Conservation (phyloP, 208 protist species). For the Naegleria lovaniensis region DNA sequence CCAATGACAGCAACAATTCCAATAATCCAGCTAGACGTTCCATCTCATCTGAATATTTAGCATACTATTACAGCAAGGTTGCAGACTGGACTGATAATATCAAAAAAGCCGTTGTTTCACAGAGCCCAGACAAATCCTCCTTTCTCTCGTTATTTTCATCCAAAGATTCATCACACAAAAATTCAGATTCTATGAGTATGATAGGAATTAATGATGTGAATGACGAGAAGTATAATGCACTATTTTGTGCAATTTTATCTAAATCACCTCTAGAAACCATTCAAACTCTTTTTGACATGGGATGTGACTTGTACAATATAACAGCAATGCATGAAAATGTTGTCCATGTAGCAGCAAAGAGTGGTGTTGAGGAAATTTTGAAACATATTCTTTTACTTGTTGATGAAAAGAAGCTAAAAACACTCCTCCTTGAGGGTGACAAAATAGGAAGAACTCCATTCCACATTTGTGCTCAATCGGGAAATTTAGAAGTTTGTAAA, state of each 20-base stretch:
- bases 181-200: not conserved
- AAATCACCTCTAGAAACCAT: not conserved
- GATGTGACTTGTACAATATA: not conserved
- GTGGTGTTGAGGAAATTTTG: not conserved
- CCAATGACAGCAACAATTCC: no score
- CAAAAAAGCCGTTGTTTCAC: not conserved
- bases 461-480: not conserved
- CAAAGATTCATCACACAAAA: not conserved
- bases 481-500: not conserved
- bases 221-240: not conserved
- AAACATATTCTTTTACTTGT: not conserved
- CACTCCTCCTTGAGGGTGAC: not conserved
- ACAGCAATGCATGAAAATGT: not conserved
- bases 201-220: not conserved
- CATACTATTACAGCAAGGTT: not conserved
- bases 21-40: not conserved
- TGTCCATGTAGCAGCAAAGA: not conserved
- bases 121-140: not conserved
- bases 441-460: not conserved
- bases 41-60: not conserved
- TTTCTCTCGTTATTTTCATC: not conserved
- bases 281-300: not conserved
- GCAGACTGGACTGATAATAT: not conserved
- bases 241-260: not conserved
- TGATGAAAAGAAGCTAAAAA: not conserved